Evolutionary conservation across 2,329 filamentous ascomycete genomes (phyloP), one percentile per base, ranked within the genome.

Genomic region (Cladosporium sphaerospermum): DNA sequence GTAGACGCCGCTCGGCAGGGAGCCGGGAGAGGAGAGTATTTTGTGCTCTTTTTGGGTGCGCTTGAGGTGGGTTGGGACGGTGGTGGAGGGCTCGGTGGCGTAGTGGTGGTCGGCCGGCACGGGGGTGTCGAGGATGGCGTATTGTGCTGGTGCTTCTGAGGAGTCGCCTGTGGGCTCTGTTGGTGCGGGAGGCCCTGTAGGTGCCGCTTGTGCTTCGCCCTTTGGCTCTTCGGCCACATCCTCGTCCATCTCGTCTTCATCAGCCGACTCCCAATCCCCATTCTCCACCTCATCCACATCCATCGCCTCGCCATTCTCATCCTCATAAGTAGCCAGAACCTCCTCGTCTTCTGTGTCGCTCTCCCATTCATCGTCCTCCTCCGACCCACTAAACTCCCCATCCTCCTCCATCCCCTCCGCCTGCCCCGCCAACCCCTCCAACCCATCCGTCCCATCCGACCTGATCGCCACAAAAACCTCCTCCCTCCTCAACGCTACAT

Each of bases 1-100:
- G 59, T 76, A 82, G 44, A 84, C 80, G 2, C 75, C 76, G 2
- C 73, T 65, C 0, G 81, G 81, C 2, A 84, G 69, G 0, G 79
- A 77, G 8, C 52, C 55, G 10, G 61, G 57, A 10, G 66, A 69
- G 10, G 71, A 67, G 1, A 84, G 70, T n/a, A 83, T 82, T 49
- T 75, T 73, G 64, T 82, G 79, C 60, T 84, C 81, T 61, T 80
- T 81, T 13, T 69, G 68, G 16, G 81, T 75, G 39, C 78, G 75
- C 52, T 79, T 78, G 57, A 78, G 67, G 51, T 72, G 64, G 1
- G 65, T 57, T 9, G 69, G 57, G 4, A 65, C 60, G 7, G 53
- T 52, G 2, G 59, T 59, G 13, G 61, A 40, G 1, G 59, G 56
- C 18, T 62, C 47, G 45, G 54, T 49, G 31, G 63, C 53, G 51